These are phyloP conservation scores for Letharia lupina DNA, from an alignment of 495 filamentous ascomycete species.

Conservation along the genomic window DNA sequence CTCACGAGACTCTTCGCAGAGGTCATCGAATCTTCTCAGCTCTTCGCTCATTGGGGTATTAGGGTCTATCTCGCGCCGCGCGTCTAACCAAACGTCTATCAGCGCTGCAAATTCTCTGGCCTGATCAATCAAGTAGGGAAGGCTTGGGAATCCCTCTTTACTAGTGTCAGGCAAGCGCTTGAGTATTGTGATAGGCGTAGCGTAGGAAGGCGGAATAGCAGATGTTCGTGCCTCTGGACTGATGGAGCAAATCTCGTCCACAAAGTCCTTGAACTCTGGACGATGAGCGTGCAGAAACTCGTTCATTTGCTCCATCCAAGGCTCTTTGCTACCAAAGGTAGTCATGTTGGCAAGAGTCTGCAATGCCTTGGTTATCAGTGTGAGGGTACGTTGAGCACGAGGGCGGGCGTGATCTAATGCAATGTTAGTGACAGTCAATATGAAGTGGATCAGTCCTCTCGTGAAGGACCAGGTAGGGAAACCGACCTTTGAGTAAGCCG, in stretches of 20 bases:
- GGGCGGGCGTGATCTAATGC: conserved; percentile 71
- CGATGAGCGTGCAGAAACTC: conserved; percentile 45
- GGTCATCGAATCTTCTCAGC: conserved; percentile 60
- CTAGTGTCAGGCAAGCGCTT: conserved; percentile 71
- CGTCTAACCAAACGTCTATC: conserved; percentile 75
- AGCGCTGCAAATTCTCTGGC: conserved; percentile 81
- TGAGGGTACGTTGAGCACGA: conserved; percentile 82
- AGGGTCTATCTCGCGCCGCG: conserved; percentile 37
- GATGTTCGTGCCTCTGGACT: conserved; percentile 57
- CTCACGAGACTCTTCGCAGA: conserved; percentile 62
- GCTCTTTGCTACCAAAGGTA: conserved; percentile 88
- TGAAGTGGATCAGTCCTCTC: background rate
- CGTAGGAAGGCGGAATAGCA: conserved; percentile 75
- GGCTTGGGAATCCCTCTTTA: conserved; percentile 85
- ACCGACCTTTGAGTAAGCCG: conserved; percentile 70
- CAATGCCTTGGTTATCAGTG: conserved; percentile 90
- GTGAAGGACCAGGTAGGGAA: background rate
- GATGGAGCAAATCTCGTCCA: conserved; percentile 79
- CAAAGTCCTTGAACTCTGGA: conserved; percentile 69
- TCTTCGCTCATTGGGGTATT: conserved; percentile 49
- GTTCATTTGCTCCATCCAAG: conserved; percentile 99
- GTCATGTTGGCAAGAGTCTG: conserved; percentile 91
- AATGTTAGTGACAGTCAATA: conserved; percentile 6
- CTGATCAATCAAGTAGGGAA: conserved; percentile 91
- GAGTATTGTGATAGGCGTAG: conserved; percentile 85